Percentiles rank a stretch among this genome's conserved stretches.
Conservation (phyloP, 495 filamentous ascomycete species). For the Barbatosphaeria neglecta region DNA sequence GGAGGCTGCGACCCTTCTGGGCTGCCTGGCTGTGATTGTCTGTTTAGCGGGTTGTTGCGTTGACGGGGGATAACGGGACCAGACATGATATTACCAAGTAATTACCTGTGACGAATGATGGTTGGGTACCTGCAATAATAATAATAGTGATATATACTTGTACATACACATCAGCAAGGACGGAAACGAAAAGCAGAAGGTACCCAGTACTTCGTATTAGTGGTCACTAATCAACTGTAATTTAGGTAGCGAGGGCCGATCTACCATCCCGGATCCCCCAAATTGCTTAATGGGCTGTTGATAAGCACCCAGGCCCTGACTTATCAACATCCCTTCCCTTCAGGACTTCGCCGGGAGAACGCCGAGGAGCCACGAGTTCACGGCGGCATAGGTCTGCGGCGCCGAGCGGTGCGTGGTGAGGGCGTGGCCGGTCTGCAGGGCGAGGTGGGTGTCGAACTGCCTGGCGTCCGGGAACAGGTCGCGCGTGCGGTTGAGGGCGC, state of each 20-base stretch:
- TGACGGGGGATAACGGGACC: too few species aligned
- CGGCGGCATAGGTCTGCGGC: background rate
- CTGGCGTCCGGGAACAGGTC: background rate
- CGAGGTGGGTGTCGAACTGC: background rate
- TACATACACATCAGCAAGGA: too few species aligned
- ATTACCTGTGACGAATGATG: too few species aligned
- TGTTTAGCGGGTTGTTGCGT: too few species aligned
- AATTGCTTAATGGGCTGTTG: background rate
- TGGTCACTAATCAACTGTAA: too few species aligned
- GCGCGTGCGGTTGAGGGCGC: background rate
- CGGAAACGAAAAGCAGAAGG: too few species aligned
- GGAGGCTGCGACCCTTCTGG: background rate
- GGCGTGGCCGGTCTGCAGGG: background rate
- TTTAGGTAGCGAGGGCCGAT: background rate
- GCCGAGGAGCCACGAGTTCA: background rate
- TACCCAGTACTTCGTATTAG: too few species aligned
- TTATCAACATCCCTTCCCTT: background rate
- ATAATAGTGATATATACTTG: too few species aligned
- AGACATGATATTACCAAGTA: too few species aligned
- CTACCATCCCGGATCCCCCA: too few species aligned
- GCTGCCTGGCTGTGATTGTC: background rate
- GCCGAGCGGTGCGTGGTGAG: background rate
- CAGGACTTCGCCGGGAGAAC: background rate
- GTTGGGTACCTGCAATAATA: too few species aligned
- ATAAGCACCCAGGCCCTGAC: too few species aligned